Evolutionary conservation across 73 alveolate genomes (phyloP).

Genomic region (Breviolum minutum): DNA sequence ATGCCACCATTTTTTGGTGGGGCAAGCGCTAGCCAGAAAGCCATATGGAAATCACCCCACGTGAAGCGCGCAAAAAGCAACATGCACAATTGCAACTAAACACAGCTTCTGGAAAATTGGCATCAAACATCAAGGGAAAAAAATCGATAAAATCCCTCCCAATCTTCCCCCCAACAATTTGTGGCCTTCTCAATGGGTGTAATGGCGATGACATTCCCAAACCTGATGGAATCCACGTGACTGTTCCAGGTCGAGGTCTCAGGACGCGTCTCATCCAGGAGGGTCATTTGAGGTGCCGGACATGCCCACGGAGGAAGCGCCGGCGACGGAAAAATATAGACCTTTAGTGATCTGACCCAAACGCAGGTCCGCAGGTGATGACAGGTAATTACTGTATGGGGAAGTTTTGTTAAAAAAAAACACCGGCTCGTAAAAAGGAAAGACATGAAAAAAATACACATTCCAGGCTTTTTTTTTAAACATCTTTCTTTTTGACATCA

Average conservation of each 20-base stretch:
- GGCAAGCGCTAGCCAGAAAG: too few species aligned
- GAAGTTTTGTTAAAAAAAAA: too few species aligned
- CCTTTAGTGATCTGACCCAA: not conserved
- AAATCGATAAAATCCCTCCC: not conserved
- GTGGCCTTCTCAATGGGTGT: conserved; percentile 23
- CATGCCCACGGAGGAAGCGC: conserved; percentile 37
- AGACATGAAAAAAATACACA: too few species aligned
- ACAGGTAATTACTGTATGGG: too few species aligned
- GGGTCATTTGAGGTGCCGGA: not conserved
- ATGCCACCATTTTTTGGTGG: too few species aligned
- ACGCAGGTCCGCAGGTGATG: not conserved
- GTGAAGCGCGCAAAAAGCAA: too few species aligned
- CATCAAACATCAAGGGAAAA: not conserved
- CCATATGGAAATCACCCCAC: too few species aligned
- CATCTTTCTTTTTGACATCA: too few species aligned
- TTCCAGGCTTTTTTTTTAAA: too few species aligned
- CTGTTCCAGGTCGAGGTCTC: too few species aligned
- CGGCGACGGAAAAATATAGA: not conserved
- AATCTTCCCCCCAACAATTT: not conserved
- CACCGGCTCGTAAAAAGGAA: too few species aligned
- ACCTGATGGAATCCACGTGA: not conserved
- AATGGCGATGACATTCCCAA: not conserved
- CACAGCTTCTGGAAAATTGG: not conserved
- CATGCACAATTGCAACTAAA: not conserved
- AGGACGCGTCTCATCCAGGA: too few species aligned